phyloP scores from a whole-genome alignment of 495 filamentous ascomycete genomes.

The Emericellopsis terricola region DNA sequence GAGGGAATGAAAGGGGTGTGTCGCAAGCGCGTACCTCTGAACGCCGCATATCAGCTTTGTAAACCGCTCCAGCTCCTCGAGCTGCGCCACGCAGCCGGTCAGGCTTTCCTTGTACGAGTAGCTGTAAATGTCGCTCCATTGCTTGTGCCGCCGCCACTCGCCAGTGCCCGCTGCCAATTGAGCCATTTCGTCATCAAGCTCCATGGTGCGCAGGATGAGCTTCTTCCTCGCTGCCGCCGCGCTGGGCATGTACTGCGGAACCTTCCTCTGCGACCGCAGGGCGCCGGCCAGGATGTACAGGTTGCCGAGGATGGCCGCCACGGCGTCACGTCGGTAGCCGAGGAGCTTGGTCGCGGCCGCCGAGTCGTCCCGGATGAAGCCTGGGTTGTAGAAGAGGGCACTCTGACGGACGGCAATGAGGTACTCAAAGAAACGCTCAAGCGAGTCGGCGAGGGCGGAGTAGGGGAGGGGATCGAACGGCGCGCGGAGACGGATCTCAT shows the following conservation, averaged over 20 bases:
- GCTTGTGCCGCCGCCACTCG: conserved; percentile 6
- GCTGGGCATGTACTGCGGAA: conserved; percentile 36
- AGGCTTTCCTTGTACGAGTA: conserved; percentile 29
- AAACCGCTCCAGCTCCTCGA: conserved; percentile 30
- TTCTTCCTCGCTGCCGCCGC: conserved; percentile 31
- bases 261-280: conserved; percentile 25
- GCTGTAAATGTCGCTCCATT: conserved; percentile 14
- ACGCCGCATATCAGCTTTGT: conserved; percentile 37
- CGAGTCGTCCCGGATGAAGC: conserved; percentile 21
- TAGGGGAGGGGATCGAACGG: conserved; percentile 38
- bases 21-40: conserved; percentile 25
- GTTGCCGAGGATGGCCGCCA: conserved; percentile 37
- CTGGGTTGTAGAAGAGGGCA: conserved; percentile 36
- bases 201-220: conserved; percentile 30
- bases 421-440: conserved; percentile 38
- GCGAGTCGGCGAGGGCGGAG: conserved; percentile 31
- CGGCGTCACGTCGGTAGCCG: conserved; percentile 31
- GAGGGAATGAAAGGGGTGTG: too few relatives aligned
- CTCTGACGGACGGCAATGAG: conserved; percentile 38
- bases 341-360: conserved; percentile 24
- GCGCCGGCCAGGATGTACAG: conserved; percentile 37
- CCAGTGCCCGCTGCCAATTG: conserved; percentile 2
- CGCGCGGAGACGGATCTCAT: conserved; percentile 37
- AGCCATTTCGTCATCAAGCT: conserved; percentile 20
- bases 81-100: conserved; percentile 35